These are phyloP conservation scores for Verticillium nonalfalfae DNA, from an alignment of 2,329 filamentous ascomycete genomes.

Conservation along the genomic window DNA sequence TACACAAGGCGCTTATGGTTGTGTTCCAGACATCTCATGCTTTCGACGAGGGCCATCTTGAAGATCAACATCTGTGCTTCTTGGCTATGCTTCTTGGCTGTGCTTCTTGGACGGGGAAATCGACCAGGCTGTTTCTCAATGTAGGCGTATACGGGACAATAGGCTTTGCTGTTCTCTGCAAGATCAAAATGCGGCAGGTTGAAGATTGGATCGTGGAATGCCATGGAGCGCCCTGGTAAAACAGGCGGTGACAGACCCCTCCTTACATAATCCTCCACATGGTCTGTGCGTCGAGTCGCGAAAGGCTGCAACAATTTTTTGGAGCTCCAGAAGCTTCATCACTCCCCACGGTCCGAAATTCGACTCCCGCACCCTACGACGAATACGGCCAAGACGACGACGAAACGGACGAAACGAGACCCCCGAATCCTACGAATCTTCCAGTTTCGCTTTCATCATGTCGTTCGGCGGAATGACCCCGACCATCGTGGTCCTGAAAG, in stretches of 20 bases:
- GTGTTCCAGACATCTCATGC: no score
- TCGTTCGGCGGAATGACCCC: slow-evolving; percentile 96
- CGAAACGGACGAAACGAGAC: not conserved
- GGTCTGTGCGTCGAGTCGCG: slow-evolving; percentile 12
- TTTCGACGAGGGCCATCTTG: no score
- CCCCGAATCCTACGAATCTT: not conserved
- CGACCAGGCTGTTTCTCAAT: no score
- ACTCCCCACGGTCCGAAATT: not conserved
- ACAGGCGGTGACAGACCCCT: not conserved
- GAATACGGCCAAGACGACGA: not conserved
- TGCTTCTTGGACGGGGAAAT: no score
- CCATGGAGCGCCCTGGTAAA: not conserved
- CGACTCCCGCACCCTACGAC: not conserved
- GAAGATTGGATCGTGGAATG: no score
- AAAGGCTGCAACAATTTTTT: slow-evolving; percentile 46
- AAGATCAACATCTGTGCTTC: no score
- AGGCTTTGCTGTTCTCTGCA: no score
- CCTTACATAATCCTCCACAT: slow-evolving; percentile 10
- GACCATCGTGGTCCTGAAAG: slow-evolving; percentile 96
- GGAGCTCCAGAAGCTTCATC: slow-evolving; percentile 34
- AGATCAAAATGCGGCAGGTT: no score
- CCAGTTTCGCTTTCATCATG: slow-evolving; percentile 48
- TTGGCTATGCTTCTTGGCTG: no score
- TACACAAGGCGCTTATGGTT: not conserved
- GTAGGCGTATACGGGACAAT: no score